Base-by-base conservation (phyloP, 768 basidiomycete species). In the Leccinum variicolor region DNA sequence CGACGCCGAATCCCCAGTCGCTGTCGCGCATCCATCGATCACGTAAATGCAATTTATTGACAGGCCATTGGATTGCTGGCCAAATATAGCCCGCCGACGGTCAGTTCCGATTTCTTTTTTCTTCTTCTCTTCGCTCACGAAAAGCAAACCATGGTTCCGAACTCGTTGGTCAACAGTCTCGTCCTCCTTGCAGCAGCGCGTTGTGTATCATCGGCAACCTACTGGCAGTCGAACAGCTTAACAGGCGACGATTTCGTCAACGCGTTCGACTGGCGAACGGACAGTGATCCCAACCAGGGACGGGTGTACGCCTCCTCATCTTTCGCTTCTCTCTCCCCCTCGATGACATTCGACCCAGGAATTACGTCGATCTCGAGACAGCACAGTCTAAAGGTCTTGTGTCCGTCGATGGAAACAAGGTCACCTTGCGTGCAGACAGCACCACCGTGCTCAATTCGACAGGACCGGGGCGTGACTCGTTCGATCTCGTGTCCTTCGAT, bases 351-450 rank as follows among this genome's bases (percentile, higher is more conserved):
- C 4, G 1, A 13, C 50, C 47, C 10, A 79, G 76, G 47, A 77
- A 76, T 62, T 82, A 82, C 52, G 68, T 83, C 51, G 66, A 73
- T 58, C 72, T 78, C 51, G 65, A 66, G 1, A 84, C 84, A 0
- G 86, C 88, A 3, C 63, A 74, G n/a, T 71, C 74, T 21, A 69
- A 79, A 59, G 86, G 87, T 61, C 69, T 90, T 15, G 85, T 86
- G 0, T 86, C 76, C 58, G 76, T 84, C 2, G 75, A 76, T 11
- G 77, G 75, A 28, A 73, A 81, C 61, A 57, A 62, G 19, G 71
- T 76, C 17, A 72, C 67, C 3, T 51, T 77, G 17, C 68, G 76
- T 29, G 67, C 73, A 3, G 76, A 77, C 49, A 55, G 63, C n/a
- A 74, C 66, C 8, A 74, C 73, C 0, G 54, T 46, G 2, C 68